Evolutionary conservation across 202 grass and related monocot species (phyloP).

Genomic region (Carex sylvatica): DNA sequence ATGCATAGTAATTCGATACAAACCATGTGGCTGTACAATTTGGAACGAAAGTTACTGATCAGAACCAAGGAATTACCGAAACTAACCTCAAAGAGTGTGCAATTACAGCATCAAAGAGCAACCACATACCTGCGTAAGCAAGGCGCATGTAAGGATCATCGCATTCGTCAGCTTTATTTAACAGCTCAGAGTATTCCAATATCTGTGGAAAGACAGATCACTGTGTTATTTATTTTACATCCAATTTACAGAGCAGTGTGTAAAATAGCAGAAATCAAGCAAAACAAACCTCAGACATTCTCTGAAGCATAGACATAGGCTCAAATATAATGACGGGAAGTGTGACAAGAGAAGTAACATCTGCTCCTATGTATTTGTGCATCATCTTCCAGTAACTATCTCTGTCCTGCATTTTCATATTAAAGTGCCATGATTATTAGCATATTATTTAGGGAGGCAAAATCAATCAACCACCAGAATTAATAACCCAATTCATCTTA

Average conservation of each 20-base stretch:
- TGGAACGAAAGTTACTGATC: not conserved
- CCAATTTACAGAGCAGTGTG: not conserved
- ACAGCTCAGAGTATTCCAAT: constrained; percentile 89
- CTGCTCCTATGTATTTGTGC: constrained; percentile 90
- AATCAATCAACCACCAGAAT: not conserved
- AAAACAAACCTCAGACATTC: constrained; percentile 87
- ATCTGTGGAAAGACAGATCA: constrained; percentile 42
- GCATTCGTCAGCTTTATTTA: constrained; percentile 93
- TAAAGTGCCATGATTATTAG: constrained; percentile 19
- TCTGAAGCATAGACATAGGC: constrained; percentile 95
- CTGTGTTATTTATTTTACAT: not conserved
- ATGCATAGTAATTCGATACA: constrained; percentile 70
- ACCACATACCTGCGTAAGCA: constrained; percentile 64
- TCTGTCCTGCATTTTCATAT: constrained; percentile 63
- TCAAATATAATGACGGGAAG: constrained; percentile 99
- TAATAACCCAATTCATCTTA: not conserved
- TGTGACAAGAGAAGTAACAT: constrained; percentile 97
- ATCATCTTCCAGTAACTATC: constrained; percentile 99
- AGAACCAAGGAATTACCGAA: not conserved
- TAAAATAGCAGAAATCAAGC: not conserved
- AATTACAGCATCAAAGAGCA: constrained; percentile 18
- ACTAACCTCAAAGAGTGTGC: not conserved
- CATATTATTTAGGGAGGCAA: not conserved
- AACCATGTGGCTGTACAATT: constrained; percentile 83
- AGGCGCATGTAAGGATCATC: constrained; percentile 91